Evolutionary conservation across 179 eudicot genomes (phyloP), one percentile per base, ranked within the genome.

Genomic region (Nepenthes alata): DNA sequence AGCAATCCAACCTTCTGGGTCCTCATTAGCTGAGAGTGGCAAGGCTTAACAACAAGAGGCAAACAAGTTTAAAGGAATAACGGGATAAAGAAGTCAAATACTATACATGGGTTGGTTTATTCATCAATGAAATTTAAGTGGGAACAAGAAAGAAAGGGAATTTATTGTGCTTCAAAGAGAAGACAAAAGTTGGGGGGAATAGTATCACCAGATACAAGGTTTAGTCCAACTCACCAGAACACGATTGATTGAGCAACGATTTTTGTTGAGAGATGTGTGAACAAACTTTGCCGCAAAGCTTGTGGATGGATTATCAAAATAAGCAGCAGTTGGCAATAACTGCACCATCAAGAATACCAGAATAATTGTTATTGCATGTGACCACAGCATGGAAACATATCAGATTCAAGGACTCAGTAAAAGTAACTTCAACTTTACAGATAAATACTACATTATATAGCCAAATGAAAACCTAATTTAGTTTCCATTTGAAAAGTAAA

Each of bases 221-320:
- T 37, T 57, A 55, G 37, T 14, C 57, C 44, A 56, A 78, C 91
- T 79, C 70, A 91, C 96, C 84, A 91, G 73, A 68, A 91, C 98
- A 71, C 98, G 79, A 77, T 91, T 89, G 63, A 91, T 91, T 65
- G 97, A 83, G 74, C 98, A 84, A 9, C 98, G 85, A 54, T 86
- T 86, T 80, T 91, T 91, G 78, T 91, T 91, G 47, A 89, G 60
- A 67, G 98, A 91, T 57, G 98, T 84, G 62, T 91, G 98, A 61
- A 91, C 98, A 75, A 83, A 89, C 80, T 91, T 91, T 13, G 95
- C 85, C 11, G 98, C 83, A 77, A 86, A 91, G 74, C 96, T 89
- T 63, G 96, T 89, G 47, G 96, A 91, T 69, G 98, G 96, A 72
- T 91, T 91, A 65, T 91, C 96, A 45, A 81, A 67, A 78, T 89